Base-by-base conservation (phyloP, 2,329 filamentous ascomycete genomes). In the Plenodomus lindquistii region DNA sequence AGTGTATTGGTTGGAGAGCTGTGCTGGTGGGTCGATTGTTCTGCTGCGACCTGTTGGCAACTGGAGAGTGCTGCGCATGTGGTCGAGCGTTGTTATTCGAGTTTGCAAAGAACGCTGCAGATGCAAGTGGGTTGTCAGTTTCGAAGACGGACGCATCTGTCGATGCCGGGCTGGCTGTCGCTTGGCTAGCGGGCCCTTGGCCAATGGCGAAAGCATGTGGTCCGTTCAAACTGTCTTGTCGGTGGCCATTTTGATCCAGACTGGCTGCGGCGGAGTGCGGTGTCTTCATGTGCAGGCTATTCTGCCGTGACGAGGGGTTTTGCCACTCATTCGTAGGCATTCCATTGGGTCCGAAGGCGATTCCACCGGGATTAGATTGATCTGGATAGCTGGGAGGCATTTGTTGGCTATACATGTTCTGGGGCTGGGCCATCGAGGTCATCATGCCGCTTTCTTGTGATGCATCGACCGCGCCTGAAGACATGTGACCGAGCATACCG, bases 401-500 rank as follows among this genome's bases (percentile, higher is more conserved):
- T 45, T 76, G 74, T 9, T 73, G 74, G 9, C 66, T 70, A 55
- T 72, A 75, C 46, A 72, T 62, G 43, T 63, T 67, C 16, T 64
- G 60, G 17, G 62, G 50, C 21, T 69, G 67, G 40, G 67, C 69
- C 48, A 70, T 44, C 5, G 65, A 54, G 40, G 67, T 71, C 45
- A 71, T 65, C 54, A 70, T 52, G 44, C 54, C 61, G 37, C 63
- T 70, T 50, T 94, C 89, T 45, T 85, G 84, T 4, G 87, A 84
- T 6, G 87, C 89, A 60, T 94, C 89, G n/a, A 85, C 88, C 13
- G 89, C 88, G 13, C 89, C 89, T n/a, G 89, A 91, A 50, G 90
- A 91, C 89, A 99, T 96, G 70, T 97, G 93, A 21, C 91, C 91
- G 0, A 99, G 83, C 83, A 97, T 97, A 44, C 91, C 89, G 70